Evolutionary conservation across 2,329 filamentous ascomycete genomes (phyloP), one percentile per base, ranked within the genome.

Genomic region (Ophiostoma sp.): DNA sequence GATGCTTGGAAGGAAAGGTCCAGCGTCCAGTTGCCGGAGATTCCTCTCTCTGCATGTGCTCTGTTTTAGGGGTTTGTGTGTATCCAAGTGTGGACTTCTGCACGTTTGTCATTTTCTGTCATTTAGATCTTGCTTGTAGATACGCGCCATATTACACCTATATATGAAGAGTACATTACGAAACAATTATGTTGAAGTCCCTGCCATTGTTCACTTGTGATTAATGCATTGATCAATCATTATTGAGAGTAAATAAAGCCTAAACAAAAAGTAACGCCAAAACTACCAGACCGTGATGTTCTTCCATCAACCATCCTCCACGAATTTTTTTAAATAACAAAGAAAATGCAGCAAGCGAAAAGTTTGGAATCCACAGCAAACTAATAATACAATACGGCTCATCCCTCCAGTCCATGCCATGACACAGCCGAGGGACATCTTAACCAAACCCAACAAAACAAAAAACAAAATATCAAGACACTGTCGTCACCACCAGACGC

Each of bases 71-170:
- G 39, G 33, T 33, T 8, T 28, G 36, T 36, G 31, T 64, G 36
- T 45, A 19, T 66, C 61, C 42, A 28, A 42, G 22, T 55, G 15
- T 52, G 17, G 22, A 42, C 31, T 17, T 36, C 52, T 70, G 50
- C 50, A 59, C 50, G 36, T 70, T 42, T 39, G 31, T 25, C 50
- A 28, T 70, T 59, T 59, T 45, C 36, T 55, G 48, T 69, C 50
- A 39, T 19, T 50, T 36, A 70, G 50, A 42, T 31, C 25, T n/a
- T 45, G 63, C 63, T 48, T 66, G 63, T 69, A 69, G 28, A 69
- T 69, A 52, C 64, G 64, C 64, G 25, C 64, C 64, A 69, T 69
- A 69, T 31, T 50, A 50, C 42, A 22, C 19, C 3, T n/a, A 7
- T 45, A 48, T 52, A 36, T 55, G 28, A 52, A 69, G 28, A 52